Evolutionary conservation across 768 basidiomycete genomes (phyloP), one percentile per base, ranked within the genome.

Genomic region (Leucogyrophana mollusca): DNA sequence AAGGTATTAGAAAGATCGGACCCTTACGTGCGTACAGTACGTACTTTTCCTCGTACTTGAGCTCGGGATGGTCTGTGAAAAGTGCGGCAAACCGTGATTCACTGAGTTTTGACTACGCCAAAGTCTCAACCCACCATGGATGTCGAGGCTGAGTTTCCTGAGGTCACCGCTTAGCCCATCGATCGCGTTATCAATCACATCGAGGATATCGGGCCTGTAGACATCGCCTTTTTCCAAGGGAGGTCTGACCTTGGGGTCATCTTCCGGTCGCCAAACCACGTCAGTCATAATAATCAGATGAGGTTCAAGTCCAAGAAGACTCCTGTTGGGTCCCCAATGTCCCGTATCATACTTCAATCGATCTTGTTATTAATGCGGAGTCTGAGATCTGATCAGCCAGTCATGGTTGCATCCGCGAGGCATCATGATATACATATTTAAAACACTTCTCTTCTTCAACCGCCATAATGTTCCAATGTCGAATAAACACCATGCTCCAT

Each of bases 1-100:
- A 33, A n/a, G 4, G 4, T 34, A 37, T 41, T 4, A 34, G 14
- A 35, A 32, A 10, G 9, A 27, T 22, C 16, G 14, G 8, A 43
- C 36, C 17, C 25, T 7, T 7, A 30, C 16, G 13, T 21, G 22
- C 18, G 17, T 16, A 2, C 8, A 37, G 16, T 39, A 45, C 77
- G 22, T 49, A 88, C 85, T 68, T 70, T 70, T 90, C 89, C 58
- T 86, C 70, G 51, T 77, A 89, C 37, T 62, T 72, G 11, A 87
- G 66, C 60, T 90, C 88, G 2, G 87, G 87, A 52, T 83, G 83
- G 14, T 71, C 88, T 90, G 55, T 6, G 50, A 18, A 40, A 32
- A n/a, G 18, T 21, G 14, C 2, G 42, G 32, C 21, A 43, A 23
- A 10, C 4, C 23, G 38, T n/a, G 14, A 17, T 38, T 9, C 34